Conservation (phyloP, 2,329 filamentous ascomycete species). For the Alternaria rosae region DNA sequence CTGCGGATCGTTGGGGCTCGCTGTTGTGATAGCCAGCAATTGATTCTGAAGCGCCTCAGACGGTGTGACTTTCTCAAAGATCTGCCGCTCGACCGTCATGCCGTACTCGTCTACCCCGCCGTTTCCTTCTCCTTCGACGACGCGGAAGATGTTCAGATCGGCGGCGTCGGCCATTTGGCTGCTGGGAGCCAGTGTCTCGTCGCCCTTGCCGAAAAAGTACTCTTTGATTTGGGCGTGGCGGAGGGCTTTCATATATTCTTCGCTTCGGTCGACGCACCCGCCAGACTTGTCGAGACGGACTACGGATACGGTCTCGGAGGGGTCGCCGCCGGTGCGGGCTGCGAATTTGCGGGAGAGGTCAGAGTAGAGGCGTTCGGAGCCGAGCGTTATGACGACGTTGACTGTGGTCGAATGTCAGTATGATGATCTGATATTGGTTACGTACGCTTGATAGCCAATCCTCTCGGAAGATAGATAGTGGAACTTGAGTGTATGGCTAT, state of each 20-base stretch:
- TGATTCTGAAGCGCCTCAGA: conserved; percentile 77
- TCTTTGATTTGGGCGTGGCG: conserved; percentile 82
- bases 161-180: conserved; percentile 84
- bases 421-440: neutral
- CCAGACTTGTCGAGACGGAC: conserved; percentile 84
- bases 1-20: conserved; percentile 70
- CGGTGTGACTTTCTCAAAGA: conserved; percentile 71
- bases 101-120: conserved; percentile 16
- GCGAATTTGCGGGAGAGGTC: conserved; percentile 76
- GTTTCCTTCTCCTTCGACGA: conserved; percentile 64
- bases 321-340: conserved; percentile 50
- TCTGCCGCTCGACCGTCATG: conserved; percentile 36
- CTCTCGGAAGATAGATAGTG: neutral
- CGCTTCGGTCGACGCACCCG: conserved; percentile 80
- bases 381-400: conserved; percentile 82
- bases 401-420: conserved; percentile 57
- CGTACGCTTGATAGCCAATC: conserved; percentile 1
- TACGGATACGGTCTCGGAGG: conserved; percentile 75
- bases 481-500: neutral
- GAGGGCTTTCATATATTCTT: conserved; percentile 73
- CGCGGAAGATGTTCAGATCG: conserved; percentile 75
- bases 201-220: conserved; percentile 87
- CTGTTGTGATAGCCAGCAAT: conserved; percentile 84
- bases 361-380: conserved; percentile 76
- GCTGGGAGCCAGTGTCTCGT: conserved; percentile 79